Conservation (phyloP, 441 rosid genomes). For the Gossypium schwendimanii region DNA sequence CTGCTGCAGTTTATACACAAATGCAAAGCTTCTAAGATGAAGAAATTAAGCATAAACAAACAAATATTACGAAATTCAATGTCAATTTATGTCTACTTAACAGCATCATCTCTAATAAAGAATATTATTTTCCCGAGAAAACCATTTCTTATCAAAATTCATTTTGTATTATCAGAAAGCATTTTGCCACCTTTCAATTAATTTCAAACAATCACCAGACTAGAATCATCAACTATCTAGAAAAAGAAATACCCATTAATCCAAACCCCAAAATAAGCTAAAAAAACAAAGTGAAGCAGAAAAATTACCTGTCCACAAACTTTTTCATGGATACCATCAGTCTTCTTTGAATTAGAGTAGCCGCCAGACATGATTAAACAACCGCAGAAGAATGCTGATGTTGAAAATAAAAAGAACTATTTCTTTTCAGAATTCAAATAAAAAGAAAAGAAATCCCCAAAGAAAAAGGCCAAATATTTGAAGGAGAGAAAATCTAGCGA, state of each 20-base stretch:
- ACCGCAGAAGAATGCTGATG: not conserved
- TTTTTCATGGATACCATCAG: conserved; percentile 66
- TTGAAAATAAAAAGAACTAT: not conserved
- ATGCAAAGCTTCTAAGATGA: conserved; percentile 17
- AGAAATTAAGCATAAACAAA: not conserved
- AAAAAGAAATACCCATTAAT: not conserved
- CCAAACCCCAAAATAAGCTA: not conserved
- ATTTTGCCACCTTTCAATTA: not conserved
- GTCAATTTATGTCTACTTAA: not conserved
- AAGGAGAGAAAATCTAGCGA: conserved; percentile 8
- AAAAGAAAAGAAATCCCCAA: not conserved
- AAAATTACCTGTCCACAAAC: conserved; percentile 70
- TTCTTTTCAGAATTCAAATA: conserved; percentile 24
- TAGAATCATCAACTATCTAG: not conserved
- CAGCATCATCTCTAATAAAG: not conserved
- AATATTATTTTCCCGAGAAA: too few species aligned
- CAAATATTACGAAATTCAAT: not conserved
- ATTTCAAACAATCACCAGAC: not conserved
- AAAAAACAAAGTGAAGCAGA: conserved; percentile 11
- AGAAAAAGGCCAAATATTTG: not conserved
- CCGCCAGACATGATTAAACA: conserved; percentile 60
- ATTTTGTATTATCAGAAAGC: not conserved
- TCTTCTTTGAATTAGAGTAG: conserved; percentile 71
- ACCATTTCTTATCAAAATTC: too few species aligned
- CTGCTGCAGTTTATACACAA: conserved; percentile 39